phyloP scores from a whole-genome alignment of 2,329 filamentous ascomycete genomes.

The Colletotrichum chrysophilum region DNA sequence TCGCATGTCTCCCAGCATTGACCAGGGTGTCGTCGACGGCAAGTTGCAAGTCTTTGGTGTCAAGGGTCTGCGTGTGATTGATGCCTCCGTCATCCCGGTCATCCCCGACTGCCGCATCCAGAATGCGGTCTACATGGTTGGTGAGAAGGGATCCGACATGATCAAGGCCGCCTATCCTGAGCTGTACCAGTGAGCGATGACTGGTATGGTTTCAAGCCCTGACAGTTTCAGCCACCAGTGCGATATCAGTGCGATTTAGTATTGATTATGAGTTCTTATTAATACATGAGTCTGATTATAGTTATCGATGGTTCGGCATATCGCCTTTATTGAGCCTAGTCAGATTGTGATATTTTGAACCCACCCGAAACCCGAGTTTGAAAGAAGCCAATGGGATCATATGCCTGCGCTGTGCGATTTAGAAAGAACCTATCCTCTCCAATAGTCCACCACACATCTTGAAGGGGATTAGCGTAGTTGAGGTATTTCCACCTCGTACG shows the following conservation, averaged over 20 bases:
- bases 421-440: slow-evolving; percentile 28
- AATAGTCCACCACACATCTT: slow-evolving; percentile 32
- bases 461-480: slow-evolving; percentile 38
- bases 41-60: slow-evolving; percentile 58
- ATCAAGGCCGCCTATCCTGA: slow-evolving; percentile 19
- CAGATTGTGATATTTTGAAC: slow-evolving; percentile 4
- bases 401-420: slow-evolving; percentile 20
- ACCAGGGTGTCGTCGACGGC: slow-evolving; percentile 57
- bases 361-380: slow-evolving; percentile 36
- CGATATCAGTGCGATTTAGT: fast-evolving
- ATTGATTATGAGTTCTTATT: neutral
- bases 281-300: fast-evolving
- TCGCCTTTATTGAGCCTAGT: neutral
- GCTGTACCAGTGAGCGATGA: slow-evolving; percentile 27
- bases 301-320: fast-evolving
- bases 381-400: slow-evolving; percentile 37
- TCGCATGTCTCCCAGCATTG: slow-evolving; percentile 55
- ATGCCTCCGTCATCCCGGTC: slow-evolving; percentile 62
- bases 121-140: slow-evolving; percentile 65
- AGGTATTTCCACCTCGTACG: slow-evolving; percentile 34
- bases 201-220: neutral
- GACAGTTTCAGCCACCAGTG: fast-evolving
- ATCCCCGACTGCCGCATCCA: slow-evolving; percentile 64
- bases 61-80: slow-evolving; percentile 57
- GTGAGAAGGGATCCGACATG: slow-evolving; percentile 48